A percentile compares a stretch with the other conserved stretches of the same genome.
These are phyloP conservation scores for Phoma sp. DNA, from an alignment of 2,329 filamentous ascomycete species.

Conservation along the genomic window DNA sequence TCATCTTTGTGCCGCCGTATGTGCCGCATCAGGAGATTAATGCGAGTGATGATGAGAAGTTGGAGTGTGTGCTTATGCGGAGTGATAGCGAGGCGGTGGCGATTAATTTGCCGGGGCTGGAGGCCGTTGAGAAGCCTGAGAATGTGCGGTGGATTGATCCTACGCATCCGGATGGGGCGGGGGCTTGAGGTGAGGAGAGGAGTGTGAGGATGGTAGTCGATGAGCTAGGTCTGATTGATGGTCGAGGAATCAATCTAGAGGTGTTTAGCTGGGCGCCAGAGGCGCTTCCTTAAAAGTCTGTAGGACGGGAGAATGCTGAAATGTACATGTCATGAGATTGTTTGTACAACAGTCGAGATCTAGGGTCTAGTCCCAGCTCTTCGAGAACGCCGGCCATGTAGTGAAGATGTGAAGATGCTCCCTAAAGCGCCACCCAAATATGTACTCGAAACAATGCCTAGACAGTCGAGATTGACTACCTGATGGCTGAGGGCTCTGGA, in stretches of 20 bases:
- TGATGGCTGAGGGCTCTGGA: slow-evolving; percentile 23
- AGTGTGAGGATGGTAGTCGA: too few species aligned
- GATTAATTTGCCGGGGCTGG: slow-evolving; percentile 9
- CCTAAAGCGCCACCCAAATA: slow-evolving; percentile 4
- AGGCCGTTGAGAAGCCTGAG: slow-evolving; percentile 9
- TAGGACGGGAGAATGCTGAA: neutral
- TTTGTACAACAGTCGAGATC: slow-evolving; percentile 14
- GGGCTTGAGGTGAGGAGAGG: too few species aligned
- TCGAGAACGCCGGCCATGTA: slow-evolving; percentile 8
- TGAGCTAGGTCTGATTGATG: too few species aligned
- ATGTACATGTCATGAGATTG: neutral
- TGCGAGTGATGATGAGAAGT: slow-evolving; percentile 16
- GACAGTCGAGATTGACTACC: slow-evolving; percentile 1
- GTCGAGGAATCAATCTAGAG: too few species aligned
- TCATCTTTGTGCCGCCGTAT: slow-evolving; percentile 21
- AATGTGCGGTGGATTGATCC: slow-evolving; percentile 17
- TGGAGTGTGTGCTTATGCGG: slow-evolving; percentile 19
- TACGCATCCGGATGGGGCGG: slow-evolving; percentile 17
- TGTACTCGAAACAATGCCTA: slow-evolving; percentile 1
- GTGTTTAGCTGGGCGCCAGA: too few species aligned
- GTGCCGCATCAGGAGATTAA: slow-evolving; percentile 22
- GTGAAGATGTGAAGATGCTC: slow-evolving; percentile 3
- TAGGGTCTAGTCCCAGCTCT: slow-evolving; percentile 10
- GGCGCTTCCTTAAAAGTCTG: too few species aligned
- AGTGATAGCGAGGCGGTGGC: slow-evolving; percentile 19